These are phyloP conservation scores for Celoporthe dispersa DNA, from an alignment of 2,329 filamentous ascomycete genomes.

Conservation along the genomic window DNA sequence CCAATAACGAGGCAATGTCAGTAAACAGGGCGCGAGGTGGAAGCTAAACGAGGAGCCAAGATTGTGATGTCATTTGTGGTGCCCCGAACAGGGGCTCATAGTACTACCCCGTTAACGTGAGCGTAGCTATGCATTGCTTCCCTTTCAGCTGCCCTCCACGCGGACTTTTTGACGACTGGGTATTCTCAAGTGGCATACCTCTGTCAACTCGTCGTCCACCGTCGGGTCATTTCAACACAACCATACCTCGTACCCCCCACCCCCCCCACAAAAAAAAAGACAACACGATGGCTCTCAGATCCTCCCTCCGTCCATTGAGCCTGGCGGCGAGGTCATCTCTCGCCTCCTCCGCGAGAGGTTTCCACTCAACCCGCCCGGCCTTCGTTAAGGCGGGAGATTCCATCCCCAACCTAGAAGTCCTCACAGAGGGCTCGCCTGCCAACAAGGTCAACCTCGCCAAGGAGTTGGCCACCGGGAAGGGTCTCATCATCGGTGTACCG, in stretches of 20 bases:
- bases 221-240: background rate
- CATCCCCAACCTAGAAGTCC: conserved; percentile 75
- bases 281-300: conserved; percentile 26
- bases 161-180: background rate
- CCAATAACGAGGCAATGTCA: background rate
- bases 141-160: background rate
- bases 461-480: conserved; percentile 73
- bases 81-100: background rate
- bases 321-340: conserved; percentile 25
- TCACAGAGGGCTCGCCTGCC: conserved; percentile 84
- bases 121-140: background rate
- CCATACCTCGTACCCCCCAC: background rate
- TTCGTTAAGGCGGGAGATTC: conserved; percentile 78
- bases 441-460: conserved; percentile 88
- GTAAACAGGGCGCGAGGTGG: background rate
- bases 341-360: conserved; percentile 42
- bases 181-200: background rate
- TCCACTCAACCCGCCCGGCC: conserved; percentile 67
- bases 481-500: conserved; percentile 83
- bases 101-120: too few species aligned
- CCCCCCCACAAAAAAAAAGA: background rate
- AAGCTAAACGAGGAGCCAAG: background rate
- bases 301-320: conserved; percentile 23
- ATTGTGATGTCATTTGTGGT: background rate
- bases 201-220: background rate